Evolutionary conservation across 352 stramenopile genomes (phyloP).

Genomic region (Phytopythium montanum): DNA sequence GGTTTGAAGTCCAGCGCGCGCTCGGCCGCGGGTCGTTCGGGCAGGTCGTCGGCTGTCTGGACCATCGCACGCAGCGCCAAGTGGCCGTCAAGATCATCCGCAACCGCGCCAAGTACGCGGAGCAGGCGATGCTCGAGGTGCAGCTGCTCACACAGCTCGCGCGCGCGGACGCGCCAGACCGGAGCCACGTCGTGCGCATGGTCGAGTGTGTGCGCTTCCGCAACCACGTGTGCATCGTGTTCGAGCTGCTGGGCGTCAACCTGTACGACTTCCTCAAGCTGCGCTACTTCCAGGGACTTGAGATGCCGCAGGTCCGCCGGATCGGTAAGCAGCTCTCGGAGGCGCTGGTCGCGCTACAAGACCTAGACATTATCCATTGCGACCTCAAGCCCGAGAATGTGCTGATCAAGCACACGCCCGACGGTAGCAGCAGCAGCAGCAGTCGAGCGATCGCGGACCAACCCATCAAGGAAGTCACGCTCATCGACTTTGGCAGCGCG

Average conservation of each 20-base stretch:
- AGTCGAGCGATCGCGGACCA: slow-evolving; percentile 30
- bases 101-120: slow-evolving; percentile 93
- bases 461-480: slow-evolving; percentile 30
- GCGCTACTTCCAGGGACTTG: slow-evolving; percentile 94
- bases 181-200: slow-evolving; percentile 87
- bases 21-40: slow-evolving; percentile 98
- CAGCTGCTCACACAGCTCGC: slow-evolving; percentile 78
- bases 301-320: slow-evolving; percentile 83
- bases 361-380: slow-evolving; percentile 93
- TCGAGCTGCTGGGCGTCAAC: slow-evolving; percentile 95
- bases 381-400: slow-evolving; percentile 99
- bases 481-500: slow-evolving; percentile 98
- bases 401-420: slow-evolving; percentile 21
- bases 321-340: slow-evolving; percentile 89
- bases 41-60: slow-evolving; percentile 95
- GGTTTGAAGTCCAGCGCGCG: slow-evolving; percentile 93
- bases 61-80: slow-evolving; percentile 77
- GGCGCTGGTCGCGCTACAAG: slow-evolving; percentile 70
- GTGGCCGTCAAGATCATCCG: slow-evolving; percentile 99
- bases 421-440: slow-evolving; percentile 11
- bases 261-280: slow-evolving; percentile 96
- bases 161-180: slow-evolving; percentile 25
- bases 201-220: slow-evolving; percentile 93
- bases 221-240: slow-evolving; percentile 95
- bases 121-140: slow-evolving; percentile 96